phyloP scores from a whole-genome alignment of 2,329 filamentous ascomycete species.

The Fusarium xyrophilum region DNA sequence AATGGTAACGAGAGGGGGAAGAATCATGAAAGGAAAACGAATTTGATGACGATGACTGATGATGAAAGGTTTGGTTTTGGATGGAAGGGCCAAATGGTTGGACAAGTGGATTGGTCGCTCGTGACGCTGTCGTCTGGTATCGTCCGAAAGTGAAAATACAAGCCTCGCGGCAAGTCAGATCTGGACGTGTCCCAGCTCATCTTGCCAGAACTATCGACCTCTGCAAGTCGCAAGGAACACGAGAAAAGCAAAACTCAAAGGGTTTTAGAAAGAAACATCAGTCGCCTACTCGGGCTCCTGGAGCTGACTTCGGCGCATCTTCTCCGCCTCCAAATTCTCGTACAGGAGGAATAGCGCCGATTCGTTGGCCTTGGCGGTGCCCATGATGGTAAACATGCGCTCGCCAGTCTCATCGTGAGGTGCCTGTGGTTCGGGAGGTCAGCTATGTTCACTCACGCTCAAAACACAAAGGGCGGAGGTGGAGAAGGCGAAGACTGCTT shows the following conservation, averaged over 20 bases:
- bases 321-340: slow-evolving; percentile 98
- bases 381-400: slow-evolving; percentile 99
- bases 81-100: slow-evolving; percentile 2
- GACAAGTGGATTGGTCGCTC: slow-evolving; percentile 40
- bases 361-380: slow-evolving; percentile 91
- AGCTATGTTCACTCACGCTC: background rate
- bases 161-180: slow-evolving; percentile 71
- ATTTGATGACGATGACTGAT: slow-evolving; percentile 33
- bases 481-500: slow-evolving; percentile 32
- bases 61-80: slow-evolving; percentile 33
- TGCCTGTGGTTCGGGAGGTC: slow-evolving; percentile 56
- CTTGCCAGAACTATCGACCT: slow-evolving; percentile 59
- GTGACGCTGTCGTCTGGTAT: slow-evolving; percentile 55
- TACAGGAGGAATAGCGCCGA: slow-evolving; percentile 95
- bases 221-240: slow-evolving; percentile 42
- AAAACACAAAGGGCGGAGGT: background rate
- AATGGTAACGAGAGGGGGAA: slow-evolving; percentile 37
- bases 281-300: slow-evolving; percentile 58
- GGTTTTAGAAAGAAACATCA: background rate
- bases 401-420: slow-evolving; percentile 97
- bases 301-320: slow-evolving; percentile 93
- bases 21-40: slow-evolving; percentile 38
- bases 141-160: slow-evolving; percentile 54
- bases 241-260: slow-evolving; percentile 42
- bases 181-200: slow-evolving; percentile 58